These are phyloP conservation scores for Aegilops bicornis DNA, from an alignment of 176 grass and related monocot species.

Conservation along the genomic window DNA sequence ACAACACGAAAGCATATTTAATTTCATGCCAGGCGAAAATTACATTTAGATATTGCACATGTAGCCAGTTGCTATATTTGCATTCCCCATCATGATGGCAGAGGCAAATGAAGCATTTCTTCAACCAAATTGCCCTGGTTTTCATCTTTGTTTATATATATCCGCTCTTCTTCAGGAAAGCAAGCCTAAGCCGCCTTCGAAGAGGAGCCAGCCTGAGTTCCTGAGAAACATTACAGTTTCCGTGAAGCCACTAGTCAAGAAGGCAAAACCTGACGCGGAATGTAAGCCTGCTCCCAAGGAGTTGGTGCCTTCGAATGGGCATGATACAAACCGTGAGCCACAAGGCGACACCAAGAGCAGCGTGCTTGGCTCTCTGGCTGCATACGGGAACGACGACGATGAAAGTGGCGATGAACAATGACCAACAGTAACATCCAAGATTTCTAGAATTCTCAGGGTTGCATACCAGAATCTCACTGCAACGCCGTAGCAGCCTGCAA, in stretches of 20 bases:
- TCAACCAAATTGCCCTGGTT: neutral
- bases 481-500: neutral
- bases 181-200: slow-evolving; percentile 46
- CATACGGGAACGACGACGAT: slow-evolving; percentile 53
- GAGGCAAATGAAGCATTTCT: slow-evolving; percentile 16
- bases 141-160: neutral
- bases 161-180: slow-evolving; percentile 19
- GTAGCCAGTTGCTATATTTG: neutral
- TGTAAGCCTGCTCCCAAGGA: slow-evolving; percentile 28
- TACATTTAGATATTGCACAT: neutral
- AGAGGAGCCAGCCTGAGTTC: slow-evolving; percentile 57
- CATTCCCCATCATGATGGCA: neutral
- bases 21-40: neutral
- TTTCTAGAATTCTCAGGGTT: neutral
- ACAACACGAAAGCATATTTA: neutral
- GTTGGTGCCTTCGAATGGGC: slow-evolving; percentile 22
- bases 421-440: neutral
- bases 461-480: neutral
- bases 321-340: slow-evolving; percentile 13
- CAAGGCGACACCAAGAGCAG: slow-evolving; percentile 21
- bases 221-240: slow-evolving; percentile 75
- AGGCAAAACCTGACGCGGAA: slow-evolving; percentile 46
- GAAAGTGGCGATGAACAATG: slow-evolving; percentile 63
- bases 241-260: slow-evolving; percentile 88
- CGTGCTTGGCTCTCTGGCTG: slow-evolving; percentile 47